A percentile compares a stretch with the other conserved stretches of the same genome.
Evolutionary conservation across 23 red algal genomes (phyloP).

Genomic region (Agarophyton chilense): DNA sequence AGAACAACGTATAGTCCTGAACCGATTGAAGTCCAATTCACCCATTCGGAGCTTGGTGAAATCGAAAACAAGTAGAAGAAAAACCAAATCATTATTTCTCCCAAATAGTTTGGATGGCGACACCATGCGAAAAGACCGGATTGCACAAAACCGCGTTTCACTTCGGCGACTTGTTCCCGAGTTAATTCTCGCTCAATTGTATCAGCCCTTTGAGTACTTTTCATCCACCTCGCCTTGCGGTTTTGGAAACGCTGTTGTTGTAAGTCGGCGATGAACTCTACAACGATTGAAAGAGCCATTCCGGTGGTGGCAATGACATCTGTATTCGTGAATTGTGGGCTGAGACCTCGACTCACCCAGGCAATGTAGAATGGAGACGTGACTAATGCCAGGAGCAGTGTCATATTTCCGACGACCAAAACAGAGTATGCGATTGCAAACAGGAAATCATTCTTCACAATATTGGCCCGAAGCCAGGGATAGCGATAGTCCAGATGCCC

Average conservation of each 20-base stretch:
- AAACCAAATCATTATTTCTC: constrained; percentile 57
- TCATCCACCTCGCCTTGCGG: constrained; percentile 22
- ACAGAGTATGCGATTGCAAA: constrained; percentile 39
- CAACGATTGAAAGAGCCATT: constrained; percentile 9
- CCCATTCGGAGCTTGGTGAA: neutral
- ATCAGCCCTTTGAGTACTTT: neutral
- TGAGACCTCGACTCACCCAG: constrained; percentile 32
- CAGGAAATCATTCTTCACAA: constrained; percentile 31
- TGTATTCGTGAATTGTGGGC: neutral
- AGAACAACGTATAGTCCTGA: constrained; percentile 22
- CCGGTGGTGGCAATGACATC: constrained; percentile 20
- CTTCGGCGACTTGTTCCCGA: neutral
- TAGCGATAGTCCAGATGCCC: constrained; percentile 58
- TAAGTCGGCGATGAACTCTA: constrained; percentile 40
- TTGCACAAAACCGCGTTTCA: constrained; percentile 48
- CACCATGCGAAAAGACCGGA: constrained; percentile 46
- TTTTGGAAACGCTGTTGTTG: constrained; percentile 54
- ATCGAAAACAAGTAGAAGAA: constrained; percentile 67
- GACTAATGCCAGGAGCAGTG: constrained; percentile 25
- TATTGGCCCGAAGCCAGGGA: constrained; percentile 47
- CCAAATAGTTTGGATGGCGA: constrained; percentile 70
- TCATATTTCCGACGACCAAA: constrained; percentile 26
- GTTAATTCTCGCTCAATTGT: neutral
- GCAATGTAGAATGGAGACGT: constrained; percentile 47
- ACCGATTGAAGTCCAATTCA: constrained; percentile 53